Evolutionary conservation across 2,329 filamentous ascomycete genomes (phyloP).

Genomic region (Colletotrichum echinochloae): DNA sequence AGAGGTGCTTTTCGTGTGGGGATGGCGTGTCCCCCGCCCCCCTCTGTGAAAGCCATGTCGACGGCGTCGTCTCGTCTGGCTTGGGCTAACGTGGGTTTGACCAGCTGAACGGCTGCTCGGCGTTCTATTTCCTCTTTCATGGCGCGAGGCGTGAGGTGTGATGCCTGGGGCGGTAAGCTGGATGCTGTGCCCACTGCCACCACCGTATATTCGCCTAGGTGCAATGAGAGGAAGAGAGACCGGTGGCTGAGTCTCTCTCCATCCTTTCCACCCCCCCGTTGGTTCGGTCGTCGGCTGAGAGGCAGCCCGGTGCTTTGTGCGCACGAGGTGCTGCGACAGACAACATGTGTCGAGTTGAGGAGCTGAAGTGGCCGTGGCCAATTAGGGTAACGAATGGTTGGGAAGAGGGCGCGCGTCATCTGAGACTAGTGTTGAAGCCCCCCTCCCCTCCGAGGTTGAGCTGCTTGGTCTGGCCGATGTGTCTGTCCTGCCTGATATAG

Average conservation of each 20-base stretch:
- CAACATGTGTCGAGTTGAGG: neutral
- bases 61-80: neutral
- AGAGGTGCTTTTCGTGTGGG: neutral
- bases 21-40: neutral
- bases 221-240: neutral
- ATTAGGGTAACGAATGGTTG: neutral
- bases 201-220: neutral
- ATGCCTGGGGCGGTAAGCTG: neutral
- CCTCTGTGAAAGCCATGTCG: slow-evolving; percentile 5
- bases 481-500: neutral
- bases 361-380: neutral
- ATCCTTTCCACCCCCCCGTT: neutral
- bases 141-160: too few species aligned
- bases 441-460: neutral
- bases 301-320: too few species aligned
- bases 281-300: too few species aligned
- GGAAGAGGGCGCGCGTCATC: slow-evolving; percentile 1
- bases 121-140: too few species aligned
- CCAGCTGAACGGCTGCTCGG: neutral
- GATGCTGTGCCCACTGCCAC: slow-evolving; percentile 29
- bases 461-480: neutral
- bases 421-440: slow-evolving; percentile 2
- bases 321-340: slow-evolving; percentile 1
- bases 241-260: neutral
- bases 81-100: neutral